A percentile compares a stretch with the other conserved stretches of the same genome.
Evolutionary conservation across 2,329 filamentous ascomycete genomes (phyloP).

Genomic region (Emydomyces testavorans): DNA sequence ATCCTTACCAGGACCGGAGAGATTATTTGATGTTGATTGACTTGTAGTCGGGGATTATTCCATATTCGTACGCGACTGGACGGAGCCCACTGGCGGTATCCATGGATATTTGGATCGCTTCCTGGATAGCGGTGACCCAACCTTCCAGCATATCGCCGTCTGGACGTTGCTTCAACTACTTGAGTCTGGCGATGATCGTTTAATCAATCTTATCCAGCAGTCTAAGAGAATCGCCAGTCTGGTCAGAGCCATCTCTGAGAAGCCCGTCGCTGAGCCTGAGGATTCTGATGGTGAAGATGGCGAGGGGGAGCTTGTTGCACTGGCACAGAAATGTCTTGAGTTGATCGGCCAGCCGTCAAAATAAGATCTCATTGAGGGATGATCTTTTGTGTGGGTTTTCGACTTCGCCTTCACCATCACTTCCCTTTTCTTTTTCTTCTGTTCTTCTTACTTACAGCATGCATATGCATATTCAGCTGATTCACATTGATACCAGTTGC

Average conservation of each 20-base stretch:
- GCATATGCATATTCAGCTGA: conserved; percentile 3
- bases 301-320: conserved; percentile 82
- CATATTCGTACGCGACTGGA: conserved; percentile 92
- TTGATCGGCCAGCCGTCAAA: conserved; percentile 69
- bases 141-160: conserved; percentile 97
- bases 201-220: conserved; percentile 80
- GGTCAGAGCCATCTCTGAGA: conserved; percentile 83
- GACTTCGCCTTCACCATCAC: background rate
- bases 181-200: conserved; percentile 80
- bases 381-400: conserved; percentile 2
- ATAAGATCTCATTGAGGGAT: conserved; percentile 24
- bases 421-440: background rate
- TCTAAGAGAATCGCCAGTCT: conserved; percentile 85
- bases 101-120: conserved; percentile 91
- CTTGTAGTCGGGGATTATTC: conserved; percentile 80
- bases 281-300: conserved; percentile 80
- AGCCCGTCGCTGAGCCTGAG: conserved; percentile 74
- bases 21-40: conserved; percentile 7
- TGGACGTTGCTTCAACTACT: conserved; percentile 94
- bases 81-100: conserved; percentile 81
- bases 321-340: conserved; percentile 83
- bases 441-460: background rate
- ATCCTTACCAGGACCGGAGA: background rate
- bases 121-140: conserved; percentile 84
- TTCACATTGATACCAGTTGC: conserved; percentile 7